phyloP scores from a whole-genome alignment of 768 basidiomycete genomes.

The Lentinula guzmanii region DNA sequence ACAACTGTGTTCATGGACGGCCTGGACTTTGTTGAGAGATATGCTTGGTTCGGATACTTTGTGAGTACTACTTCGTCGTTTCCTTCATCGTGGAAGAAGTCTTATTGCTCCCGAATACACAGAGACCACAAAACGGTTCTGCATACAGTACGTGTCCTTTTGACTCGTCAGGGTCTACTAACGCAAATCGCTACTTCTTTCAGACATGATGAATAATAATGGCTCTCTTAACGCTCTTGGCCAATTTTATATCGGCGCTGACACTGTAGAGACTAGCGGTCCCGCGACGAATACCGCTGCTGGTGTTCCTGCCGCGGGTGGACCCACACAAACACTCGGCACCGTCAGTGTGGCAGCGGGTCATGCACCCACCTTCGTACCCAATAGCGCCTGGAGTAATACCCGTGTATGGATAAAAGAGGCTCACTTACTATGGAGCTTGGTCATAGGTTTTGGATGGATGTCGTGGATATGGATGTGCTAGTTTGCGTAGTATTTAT shows the following conservation, averaged over 20 bases:
- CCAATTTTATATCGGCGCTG: slow-evolving; percentile 39
- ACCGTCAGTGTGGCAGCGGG: slow-evolving; percentile 7
- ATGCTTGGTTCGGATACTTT: slow-evolving; percentile 58
- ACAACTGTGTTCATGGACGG: slow-evolving; percentile 51
- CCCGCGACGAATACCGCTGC: slow-evolving; percentile 8
- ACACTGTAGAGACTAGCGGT: slow-evolving; percentile 23
- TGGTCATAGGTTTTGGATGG: not conserved
- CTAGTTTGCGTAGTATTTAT: not conserved
- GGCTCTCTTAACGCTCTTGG: slow-evolving; percentile 41
- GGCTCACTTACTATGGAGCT: too few relatives aligned
- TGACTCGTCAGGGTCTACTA: not conserved
- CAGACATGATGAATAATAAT: slow-evolving; percentile 38
- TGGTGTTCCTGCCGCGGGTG: not conserved
- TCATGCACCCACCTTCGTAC: slow-evolving; percentile 6
- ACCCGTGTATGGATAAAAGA: not conserved
- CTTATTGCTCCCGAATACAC: not conserved
- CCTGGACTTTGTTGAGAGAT: slow-evolving; percentile 54
- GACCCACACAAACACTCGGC: not conserved
- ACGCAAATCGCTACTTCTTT: not conserved
- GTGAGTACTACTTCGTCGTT: slow-evolving; percentile 21
- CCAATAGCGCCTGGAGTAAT: not conserved
- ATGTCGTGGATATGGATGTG: not conserved
- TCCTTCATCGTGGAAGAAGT: not conserved
- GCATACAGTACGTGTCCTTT: slow-evolving; percentile 32
- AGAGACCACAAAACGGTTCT: slow-evolving; percentile 35